These are phyloP conservation scores for Periconia macrospinosa DNA, from an alignment of 2,329 filamentous ascomycete species.

Conservation along the genomic window DNA sequence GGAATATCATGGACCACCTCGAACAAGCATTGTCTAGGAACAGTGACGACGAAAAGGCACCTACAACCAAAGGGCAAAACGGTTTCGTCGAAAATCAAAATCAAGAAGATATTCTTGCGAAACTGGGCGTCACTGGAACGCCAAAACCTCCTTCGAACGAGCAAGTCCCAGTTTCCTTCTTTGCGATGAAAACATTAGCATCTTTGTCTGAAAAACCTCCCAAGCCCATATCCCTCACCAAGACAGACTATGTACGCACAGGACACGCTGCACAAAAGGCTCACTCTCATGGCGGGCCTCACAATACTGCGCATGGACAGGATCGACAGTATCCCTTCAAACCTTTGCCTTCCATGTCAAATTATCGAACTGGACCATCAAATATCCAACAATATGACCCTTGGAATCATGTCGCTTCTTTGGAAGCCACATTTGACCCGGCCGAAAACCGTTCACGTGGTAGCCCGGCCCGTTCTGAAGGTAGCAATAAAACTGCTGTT, in stretches of 20 bases:
- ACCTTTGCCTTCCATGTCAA: no score
- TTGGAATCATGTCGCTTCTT: conserved; percentile 18
- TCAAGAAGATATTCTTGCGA: conserved; percentile 43
- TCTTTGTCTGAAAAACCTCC: conserved; percentile 23
- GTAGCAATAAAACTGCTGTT: conserved; percentile 36
- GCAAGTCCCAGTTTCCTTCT: not conserved
- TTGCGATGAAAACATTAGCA: not conserved
- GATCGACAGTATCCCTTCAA: no score
- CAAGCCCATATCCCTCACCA: no score
- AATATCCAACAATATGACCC: conserved; percentile 23
- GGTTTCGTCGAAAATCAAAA: conserved; percentile 15
- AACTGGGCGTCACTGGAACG: conserved; percentile 40
- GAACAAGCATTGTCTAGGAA: conserved; percentile 41
- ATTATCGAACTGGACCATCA: no score
- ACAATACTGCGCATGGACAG: no score
- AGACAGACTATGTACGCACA: no score
- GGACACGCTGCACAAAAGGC: no score
- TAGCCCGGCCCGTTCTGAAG: conserved; percentile 38
- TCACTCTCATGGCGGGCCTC: no score
- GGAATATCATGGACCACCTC: conserved; percentile 44
- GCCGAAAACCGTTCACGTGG: conserved; percentile 19
- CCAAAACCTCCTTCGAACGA: conserved; percentile 38
- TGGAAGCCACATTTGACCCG: no score
- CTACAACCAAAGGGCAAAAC: conserved; percentile 6
- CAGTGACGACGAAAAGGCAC: conserved; percentile 13